Evolutionary conservation across 768 basidiomycete genomes (phyloP).

Genomic region (Trametes maxima): DNA sequence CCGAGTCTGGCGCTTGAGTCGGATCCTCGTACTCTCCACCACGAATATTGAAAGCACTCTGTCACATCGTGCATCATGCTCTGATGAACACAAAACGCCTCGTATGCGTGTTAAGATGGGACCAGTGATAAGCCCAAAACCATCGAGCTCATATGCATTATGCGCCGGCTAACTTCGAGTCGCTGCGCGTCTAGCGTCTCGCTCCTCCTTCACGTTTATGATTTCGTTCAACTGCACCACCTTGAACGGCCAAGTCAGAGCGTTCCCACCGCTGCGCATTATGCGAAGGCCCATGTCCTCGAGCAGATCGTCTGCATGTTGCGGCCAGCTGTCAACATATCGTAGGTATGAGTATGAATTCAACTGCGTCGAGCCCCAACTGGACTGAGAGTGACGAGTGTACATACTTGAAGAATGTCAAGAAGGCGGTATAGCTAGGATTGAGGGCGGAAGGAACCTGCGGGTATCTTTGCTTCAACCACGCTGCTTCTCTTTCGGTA

Average conservation of each 20-base stretch:
- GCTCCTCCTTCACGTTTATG: constrained; percentile 48
- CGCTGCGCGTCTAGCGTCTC: constrained; percentile 36
- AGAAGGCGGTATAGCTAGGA: constrained; percentile 51
- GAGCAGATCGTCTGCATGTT: constrained; percentile 55
- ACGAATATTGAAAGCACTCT: no score
- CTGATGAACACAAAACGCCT: no score
- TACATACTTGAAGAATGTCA: constrained; percentile 59
- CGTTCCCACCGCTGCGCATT: constrained; percentile 62
- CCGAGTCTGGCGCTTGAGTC: no score
- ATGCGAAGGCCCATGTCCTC: constrained; percentile 58
- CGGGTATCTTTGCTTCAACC: constrained; percentile 59
- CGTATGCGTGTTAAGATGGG: no score
- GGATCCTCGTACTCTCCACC: no score
- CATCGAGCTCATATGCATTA: no score
- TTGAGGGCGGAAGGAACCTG: constrained; percentile 50
- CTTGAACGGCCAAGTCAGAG: constrained; percentile 67
- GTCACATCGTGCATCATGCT: no score
- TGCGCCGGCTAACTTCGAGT: no score
- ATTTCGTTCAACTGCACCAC: constrained; percentile 53
- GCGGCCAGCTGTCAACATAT: constrained; percentile 54
- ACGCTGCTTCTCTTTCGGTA: constrained; percentile 50
- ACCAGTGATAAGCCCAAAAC: no score
- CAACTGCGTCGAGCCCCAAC: background rate
- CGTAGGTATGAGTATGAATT: no score
- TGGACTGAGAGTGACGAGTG: background rate